phyloP scores from a whole-genome alignment of 2,329 filamentous ascomycete species.

The Aspergillus pseudonomiae region DNA sequence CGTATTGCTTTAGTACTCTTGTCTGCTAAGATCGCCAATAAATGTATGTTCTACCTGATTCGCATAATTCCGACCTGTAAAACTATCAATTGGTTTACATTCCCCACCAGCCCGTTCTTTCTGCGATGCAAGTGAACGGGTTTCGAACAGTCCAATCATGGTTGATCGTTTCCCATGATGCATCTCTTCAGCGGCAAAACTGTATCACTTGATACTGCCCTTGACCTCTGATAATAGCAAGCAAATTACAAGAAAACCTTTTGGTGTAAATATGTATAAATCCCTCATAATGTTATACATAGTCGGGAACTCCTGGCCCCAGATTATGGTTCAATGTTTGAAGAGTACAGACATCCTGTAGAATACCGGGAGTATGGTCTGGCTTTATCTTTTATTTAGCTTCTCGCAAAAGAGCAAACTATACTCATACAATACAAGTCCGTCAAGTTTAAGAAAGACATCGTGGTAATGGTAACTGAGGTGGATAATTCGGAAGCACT shows the following conservation, averaged over 20 bases:
- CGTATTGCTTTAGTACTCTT: constrained; percentile 10
- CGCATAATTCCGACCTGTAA: neutral
- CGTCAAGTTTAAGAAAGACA: neutral
- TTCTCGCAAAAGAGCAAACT: neutral
- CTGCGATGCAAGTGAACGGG: neutral
- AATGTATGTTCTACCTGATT: constrained; percentile 12
- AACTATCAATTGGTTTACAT: neutral
- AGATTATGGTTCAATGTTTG: too few species aligned
- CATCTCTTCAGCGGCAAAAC: neutral
- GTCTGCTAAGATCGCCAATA: constrained; percentile 13
- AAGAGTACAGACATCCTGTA: neutral
- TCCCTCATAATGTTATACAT: neutral
- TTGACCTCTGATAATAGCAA: neutral
- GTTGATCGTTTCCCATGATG: neutral
- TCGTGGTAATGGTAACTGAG: neutral
- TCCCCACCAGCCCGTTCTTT: neutral
- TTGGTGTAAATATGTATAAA: too few species aligned
- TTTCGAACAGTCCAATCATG: neutral
- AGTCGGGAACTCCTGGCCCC: neutral
- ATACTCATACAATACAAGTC: constrained; percentile 5
- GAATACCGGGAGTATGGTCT: neutral
- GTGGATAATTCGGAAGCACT: constrained; percentile 9
- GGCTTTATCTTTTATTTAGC: neutral
- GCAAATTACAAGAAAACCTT: neutral
- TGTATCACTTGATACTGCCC: neutral